Evolutionary conservation across 345 rosid species (phyloP).

Genomic region (Salix brachista): DNA sequence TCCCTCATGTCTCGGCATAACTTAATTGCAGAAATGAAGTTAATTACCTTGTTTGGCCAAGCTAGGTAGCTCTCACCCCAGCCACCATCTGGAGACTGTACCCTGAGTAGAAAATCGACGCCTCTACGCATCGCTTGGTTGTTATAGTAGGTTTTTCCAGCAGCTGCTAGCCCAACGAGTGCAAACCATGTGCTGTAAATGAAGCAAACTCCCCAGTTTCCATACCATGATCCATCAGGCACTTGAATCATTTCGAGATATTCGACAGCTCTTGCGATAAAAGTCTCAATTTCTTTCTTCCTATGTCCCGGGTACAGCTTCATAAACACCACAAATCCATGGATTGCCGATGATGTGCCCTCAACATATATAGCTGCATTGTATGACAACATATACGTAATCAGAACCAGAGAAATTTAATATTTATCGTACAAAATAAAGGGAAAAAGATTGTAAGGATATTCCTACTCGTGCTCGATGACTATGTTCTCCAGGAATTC

Average conservation of each 20-base stretch:
- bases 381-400: background rate
- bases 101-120: slow-evolving; percentile 40
- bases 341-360: slow-evolving; percentile 49
- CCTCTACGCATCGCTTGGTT: slow-evolving; percentile 35
- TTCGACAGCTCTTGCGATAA: slow-evolving; percentile 31
- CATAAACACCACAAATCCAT: slow-evolving; percentile 33
- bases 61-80: slow-evolving; percentile 63
- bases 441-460: background rate
- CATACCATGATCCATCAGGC: slow-evolving; percentile 58
- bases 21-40: background rate
- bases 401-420: too few relatives aligned
- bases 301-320: slow-evolving; percentile 44
- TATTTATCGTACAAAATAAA: too few relatives aligned
- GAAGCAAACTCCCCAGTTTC: slow-evolving; percentile 63
- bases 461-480: slow-evolving; percentile 32
- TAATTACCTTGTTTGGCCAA: slow-evolving; percentile 43
- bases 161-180: slow-evolving; percentile 42
- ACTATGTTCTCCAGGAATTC: slow-evolving; percentile 52
- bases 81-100: slow-evolving; percentile 40
- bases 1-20: background rate
- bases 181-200: slow-evolving; percentile 48
- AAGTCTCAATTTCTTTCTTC: slow-evolving; percentile 42
- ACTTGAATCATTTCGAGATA: slow-evolving; percentile 39
- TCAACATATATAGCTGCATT: slow-evolving; percentile 31
- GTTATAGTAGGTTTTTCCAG: slow-evolving; percentile 39